phyloP scores from a whole-genome alignment of 192 early-diverging fungal species.

The Backusella circina region DNA sequence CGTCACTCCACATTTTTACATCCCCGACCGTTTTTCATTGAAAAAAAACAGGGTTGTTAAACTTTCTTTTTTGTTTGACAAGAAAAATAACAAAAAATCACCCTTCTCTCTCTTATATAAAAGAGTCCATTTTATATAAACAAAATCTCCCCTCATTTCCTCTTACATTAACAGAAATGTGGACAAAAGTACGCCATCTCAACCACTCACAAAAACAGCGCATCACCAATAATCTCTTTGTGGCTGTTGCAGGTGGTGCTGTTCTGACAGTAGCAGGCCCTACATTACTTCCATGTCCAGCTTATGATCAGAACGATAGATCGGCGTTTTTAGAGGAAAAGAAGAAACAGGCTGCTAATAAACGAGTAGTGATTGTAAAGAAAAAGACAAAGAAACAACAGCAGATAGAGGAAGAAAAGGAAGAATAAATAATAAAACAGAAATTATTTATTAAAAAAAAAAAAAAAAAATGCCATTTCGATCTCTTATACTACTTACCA shows the following conservation, averaged over 20 bases:
- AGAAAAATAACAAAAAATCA: background rate
- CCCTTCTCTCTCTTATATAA: too few species aligned
- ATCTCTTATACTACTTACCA: background rate
- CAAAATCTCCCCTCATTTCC: background rate
- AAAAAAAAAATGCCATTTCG: too few species aligned
- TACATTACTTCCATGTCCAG: slow-evolving; percentile 50
- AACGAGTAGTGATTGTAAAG: slow-evolving; percentile 2
- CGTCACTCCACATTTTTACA: too few species aligned
- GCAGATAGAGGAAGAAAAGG: background rate
- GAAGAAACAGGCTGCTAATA: slow-evolving; percentile 4
- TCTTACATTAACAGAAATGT: slow-evolving; percentile 1
- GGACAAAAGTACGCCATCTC: slow-evolving; percentile 35
- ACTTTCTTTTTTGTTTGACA: background rate
- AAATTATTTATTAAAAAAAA: too few species aligned
- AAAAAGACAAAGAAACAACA: background rate
- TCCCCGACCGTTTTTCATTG: too few species aligned
- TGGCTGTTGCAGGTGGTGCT: slow-evolving; percentile 47
- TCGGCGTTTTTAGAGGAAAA: slow-evolving; percentile 20
- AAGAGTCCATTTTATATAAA: background rate
- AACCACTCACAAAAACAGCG: slow-evolving; percentile 47
- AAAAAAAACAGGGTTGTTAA: too few species aligned
- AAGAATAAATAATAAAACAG: background rate
- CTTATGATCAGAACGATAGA: slow-evolving; percentile 42
- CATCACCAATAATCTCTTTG: slow-evolving; percentile 47
- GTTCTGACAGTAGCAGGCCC: slow-evolving; percentile 50